phyloP scores from a whole-genome alignment of 2,329 filamentous ascomycete species.

The Epicoccum nigrum region DNA sequence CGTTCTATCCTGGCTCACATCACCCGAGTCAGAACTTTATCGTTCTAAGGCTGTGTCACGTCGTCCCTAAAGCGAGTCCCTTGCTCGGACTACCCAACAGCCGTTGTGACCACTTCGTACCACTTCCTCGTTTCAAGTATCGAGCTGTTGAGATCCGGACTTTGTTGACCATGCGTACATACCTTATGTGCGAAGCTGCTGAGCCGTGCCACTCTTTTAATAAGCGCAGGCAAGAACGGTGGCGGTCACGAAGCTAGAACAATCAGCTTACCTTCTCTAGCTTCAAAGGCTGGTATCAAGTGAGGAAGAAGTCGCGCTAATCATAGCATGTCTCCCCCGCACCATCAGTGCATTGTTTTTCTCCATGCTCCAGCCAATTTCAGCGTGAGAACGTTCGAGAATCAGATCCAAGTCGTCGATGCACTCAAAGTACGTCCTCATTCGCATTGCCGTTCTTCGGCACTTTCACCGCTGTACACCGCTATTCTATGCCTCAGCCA shows the following conservation, averaged over 20 bases:
- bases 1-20: conserved; percentile 10
- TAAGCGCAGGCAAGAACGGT: not conserved
- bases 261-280: conserved; percentile 1
- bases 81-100: conserved; percentile 13
- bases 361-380: not conserved
- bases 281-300: not conserved
- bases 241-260: not conserved
- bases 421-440: not conserved
- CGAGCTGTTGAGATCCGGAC: conserved; percentile 13
- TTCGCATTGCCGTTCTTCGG: conserved; percentile 1
- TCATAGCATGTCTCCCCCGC: conserved; percentile 1
- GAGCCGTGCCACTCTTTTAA: not conserved
- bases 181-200: not conserved
- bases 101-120: conserved; percentile 14
- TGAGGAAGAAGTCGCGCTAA: not conserved
- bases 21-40: conserved; percentile 17
- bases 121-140: conserved; percentile 13
- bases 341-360: not conserved
- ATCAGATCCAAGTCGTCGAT: not conserved
- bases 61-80: conserved; percentile 12
- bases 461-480: conserved; percentile 19
- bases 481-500: conserved; percentile 4
- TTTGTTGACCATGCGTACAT: not conserved
- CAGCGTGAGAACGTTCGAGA: not conserved
- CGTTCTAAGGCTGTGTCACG: conserved; percentile 14